Evolutionary conservation across 106 monocot genomes (phyloP).

Genomic region (Phalaenopsis aphrodite): DNA sequence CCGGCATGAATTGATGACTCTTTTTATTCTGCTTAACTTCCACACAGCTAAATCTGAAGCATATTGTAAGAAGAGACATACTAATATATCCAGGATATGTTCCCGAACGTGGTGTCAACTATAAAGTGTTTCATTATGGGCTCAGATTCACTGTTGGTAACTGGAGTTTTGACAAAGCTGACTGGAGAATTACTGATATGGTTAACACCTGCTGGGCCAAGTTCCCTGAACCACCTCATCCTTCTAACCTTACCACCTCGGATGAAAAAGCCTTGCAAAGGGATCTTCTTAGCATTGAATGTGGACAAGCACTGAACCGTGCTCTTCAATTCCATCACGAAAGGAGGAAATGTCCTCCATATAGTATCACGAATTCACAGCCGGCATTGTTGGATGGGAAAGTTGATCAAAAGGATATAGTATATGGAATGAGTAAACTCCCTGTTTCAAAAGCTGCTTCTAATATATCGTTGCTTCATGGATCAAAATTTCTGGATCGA

Average conservation of each 20-base stretch:
- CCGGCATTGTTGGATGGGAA: neutral
- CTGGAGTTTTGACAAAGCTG: conserved; percentile 99
- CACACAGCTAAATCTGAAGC: conserved; percentile 76
- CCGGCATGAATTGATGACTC: neutral
- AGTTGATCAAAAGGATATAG: neutral
- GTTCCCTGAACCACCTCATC: conserved; percentile 85
- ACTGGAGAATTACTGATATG: conserved; percentile 73
- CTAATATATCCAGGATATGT: conserved; percentile 91
- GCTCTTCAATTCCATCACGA: conserved; percentile 82
- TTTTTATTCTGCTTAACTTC: conserved; percentile 1
- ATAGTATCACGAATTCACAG: neutral
- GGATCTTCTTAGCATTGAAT: conserved; percentile 89
- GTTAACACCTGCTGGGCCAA: conserved; percentile 90
- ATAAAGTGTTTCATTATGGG: conserved; percentile 90
- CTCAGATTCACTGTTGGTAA: conserved; percentile 67
- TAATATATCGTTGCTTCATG: conserved; percentile 4
- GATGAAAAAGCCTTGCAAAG: conserved; percentile 33
- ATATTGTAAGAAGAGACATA: conserved; percentile 63
- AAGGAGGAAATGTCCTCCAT: conserved; percentile 32
- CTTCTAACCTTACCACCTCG: conserved; percentile 29
- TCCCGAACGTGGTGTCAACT: conserved; percentile 49
- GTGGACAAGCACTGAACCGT: conserved; percentile 56
- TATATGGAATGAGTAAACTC: conserved; percentile 3
- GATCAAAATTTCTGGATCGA: conserved; percentile 7
- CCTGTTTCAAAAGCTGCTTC: conserved; percentile 12